Evolutionary conservation across 169 alveolate species (phyloP).

Genomic region (Cystoisospora suis): DNA sequence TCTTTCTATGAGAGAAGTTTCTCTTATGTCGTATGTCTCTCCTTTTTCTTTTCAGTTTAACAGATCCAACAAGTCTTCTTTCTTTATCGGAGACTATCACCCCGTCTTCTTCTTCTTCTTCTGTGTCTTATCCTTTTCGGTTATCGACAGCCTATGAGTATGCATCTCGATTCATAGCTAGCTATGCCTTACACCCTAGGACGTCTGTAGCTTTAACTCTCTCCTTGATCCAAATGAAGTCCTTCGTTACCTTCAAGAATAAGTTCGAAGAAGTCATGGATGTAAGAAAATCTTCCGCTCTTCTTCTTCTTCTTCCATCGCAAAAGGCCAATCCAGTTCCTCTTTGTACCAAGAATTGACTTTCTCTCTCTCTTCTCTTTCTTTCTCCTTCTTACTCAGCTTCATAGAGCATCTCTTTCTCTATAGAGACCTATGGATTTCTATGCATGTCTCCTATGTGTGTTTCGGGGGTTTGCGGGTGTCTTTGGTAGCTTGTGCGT

Average conservation of each 20-base stretch:
- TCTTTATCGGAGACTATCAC: not conserved
- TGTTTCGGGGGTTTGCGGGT: too few species aligned
- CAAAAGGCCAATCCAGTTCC: not conserved
- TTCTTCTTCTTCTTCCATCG: not conserved
- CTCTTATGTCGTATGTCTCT: too few species aligned
- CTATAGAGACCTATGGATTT: too few species aligned
- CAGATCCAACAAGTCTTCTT: too few species aligned
- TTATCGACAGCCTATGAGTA: slow-evolving; percentile 73
- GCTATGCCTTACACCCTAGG: slow-evolving; percentile 67
- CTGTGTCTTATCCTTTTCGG: not conserved
- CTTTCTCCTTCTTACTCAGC: not conserved
- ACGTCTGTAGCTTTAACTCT: slow-evolving; percentile 72
- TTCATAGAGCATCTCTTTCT: not conserved
- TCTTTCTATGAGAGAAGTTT: too few species aligned
- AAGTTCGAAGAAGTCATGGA: slow-evolving; percentile 69
- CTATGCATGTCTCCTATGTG: not conserved
- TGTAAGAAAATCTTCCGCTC: slow-evolving; percentile 22
- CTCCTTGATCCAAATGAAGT: slow-evolving; percentile 66
- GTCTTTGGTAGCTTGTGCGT: too few species aligned
- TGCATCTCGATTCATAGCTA: slow-evolving; percentile 63
- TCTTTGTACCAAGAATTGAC: not conserved
- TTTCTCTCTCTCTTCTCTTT: not conserved
- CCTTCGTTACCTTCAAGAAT: slow-evolving; percentile 65
- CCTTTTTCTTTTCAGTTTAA: too few species aligned
- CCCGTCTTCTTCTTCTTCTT: not conserved